phyloP scores from a whole-genome alignment of 2,329 filamentous ascomycete genomes.

The Talaromyces islandicus region DNA sequence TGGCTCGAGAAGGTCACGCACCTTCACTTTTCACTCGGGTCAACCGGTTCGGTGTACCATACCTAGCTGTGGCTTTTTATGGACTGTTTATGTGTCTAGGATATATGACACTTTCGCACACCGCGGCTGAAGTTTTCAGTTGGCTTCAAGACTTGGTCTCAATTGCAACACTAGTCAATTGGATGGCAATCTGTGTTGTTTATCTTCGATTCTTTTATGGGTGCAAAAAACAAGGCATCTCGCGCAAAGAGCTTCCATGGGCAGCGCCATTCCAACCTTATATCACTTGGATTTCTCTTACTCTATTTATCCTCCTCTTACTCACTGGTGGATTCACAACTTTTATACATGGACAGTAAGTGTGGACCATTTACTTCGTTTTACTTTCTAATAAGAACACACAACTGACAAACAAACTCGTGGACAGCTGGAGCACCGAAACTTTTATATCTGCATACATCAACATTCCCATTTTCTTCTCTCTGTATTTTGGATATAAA shows the following conservation, averaged over 20 bases:
- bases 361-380: slow-evolving; percentile 55
- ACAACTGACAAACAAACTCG: slow-evolving; percentile 54
- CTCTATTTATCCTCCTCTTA: slow-evolving; percentile 51
- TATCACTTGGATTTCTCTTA: slow-evolving; percentile 55
- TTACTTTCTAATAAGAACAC: slow-evolving; percentile 33
- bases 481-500: slow-evolving; percentile 49
- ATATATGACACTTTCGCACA: slow-evolving; percentile 59
- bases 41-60: slow-evolving; percentile 58
- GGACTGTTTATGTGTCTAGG: slow-evolving; percentile 57
- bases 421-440: slow-evolving; percentile 3
- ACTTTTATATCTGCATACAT: slow-evolving; percentile 44
- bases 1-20: slow-evolving; percentile 59
- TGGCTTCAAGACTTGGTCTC: slow-evolving; percentile 68
- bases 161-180: slow-evolving; percentile 64
- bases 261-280: slow-evolving; percentile 52
- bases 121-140: slow-evolving; percentile 59
- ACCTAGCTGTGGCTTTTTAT: slow-evolving; percentile 51
- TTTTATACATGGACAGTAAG: slow-evolving; percentile 44
- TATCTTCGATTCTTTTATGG: slow-evolving; percentile 42
- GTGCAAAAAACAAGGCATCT: slow-evolving; percentile 27
- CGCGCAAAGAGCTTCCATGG: slow-evolving; percentile 36
- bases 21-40: slow-evolving; percentile 57
- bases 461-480: slow-evolving; percentile 56
- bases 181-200: slow-evolving; percentile 40
- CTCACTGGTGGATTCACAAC: slow-evolving; percentile 70